phyloP scores from a whole-genome alignment of 805 yeast genomes.

The Sporopachydermia quercuum region DNA sequence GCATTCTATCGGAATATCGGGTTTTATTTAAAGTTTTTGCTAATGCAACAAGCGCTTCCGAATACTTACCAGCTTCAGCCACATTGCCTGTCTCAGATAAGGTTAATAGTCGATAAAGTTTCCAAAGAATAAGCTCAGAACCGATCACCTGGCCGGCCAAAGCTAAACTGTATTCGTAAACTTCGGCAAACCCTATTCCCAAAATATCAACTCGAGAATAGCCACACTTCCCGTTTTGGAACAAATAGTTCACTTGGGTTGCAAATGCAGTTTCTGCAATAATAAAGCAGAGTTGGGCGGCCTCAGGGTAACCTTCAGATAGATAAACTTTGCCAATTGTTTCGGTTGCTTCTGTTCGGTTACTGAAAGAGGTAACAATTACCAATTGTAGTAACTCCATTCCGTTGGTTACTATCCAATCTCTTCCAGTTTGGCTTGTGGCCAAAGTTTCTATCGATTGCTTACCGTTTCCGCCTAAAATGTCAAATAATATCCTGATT shows the following conservation, averaged over 20 bases:
- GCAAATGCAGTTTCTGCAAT: conserved; percentile 33
- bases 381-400: conserved; percentile 29
- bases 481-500: conserved; percentile 29
- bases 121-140: conserved; percentile 23
- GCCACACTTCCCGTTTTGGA: conserved; percentile 23
- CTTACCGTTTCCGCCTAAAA: conserved; percentile 45
- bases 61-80: conserved; percentile 45
- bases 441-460: conserved; percentile 29
- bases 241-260: conserved; percentile 13
- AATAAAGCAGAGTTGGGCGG: conserved; percentile 29
- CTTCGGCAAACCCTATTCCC: conserved; percentile 43
- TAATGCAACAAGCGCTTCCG: conserved; percentile 32
- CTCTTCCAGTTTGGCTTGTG: conserved; percentile 18
- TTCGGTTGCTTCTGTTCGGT: conserved; percentile 10
- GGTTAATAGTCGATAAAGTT: conserved; percentile 50
- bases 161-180: conserved; percentile 43
- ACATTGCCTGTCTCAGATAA: conserved; percentile 54
- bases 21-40: conserved; percentile 25
- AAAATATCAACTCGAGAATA: conserved; percentile 30
- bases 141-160: conserved; percentile 8
- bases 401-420: conserved; percentile 40
- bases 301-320: background rate
- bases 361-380: conserved; percentile 20
- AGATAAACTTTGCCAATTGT: background rate
- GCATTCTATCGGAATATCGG: conserved; percentile 32